Conservation (phyloP, 2,329 filamentous ascomycete genomes). For the Aspergillus uvarum region DNA sequence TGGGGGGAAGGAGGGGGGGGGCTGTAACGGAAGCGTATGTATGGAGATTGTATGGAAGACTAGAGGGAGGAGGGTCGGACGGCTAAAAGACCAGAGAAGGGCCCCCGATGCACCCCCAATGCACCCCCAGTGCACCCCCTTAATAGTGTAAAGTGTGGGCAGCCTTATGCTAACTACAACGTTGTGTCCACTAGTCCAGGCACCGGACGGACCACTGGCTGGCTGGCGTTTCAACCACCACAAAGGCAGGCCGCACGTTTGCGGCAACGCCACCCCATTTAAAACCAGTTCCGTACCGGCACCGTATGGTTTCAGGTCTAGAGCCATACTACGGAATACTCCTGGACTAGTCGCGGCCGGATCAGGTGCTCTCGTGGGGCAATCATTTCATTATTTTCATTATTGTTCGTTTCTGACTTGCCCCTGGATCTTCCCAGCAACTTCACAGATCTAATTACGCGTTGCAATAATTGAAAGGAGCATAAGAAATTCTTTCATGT, state of each 20-base stretch:
- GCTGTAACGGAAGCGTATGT: slow-evolving; percentile 7
- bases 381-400: not conserved
- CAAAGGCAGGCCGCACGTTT: slow-evolving; percentile 12
- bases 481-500: not conserved
- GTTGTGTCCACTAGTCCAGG: not conserved
- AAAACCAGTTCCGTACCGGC: slow-evolving; percentile 12
- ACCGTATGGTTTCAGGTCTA: slow-evolving; percentile 10
- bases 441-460: not conserved
- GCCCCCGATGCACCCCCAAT: not conserved
- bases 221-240: not conserved
- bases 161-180: not conserved
- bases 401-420: not conserved
- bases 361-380: slow-evolving; percentile 12
- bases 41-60: not conserved
- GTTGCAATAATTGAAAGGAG: too few relatives aligned
- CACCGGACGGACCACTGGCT: not conserved
- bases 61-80: too few relatives aligned
- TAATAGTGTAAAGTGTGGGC: not conserved
- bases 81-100: too few relatives aligned
- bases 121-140: not conserved
- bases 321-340: slow-evolving; percentile 1
- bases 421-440: not conserved
- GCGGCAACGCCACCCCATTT: slow-evolving; percentile 13
- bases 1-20: not conserved
- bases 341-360: not conserved